Base-by-base conservation (phyloP, 192 early-diverging fungal species). In the Entophlyctis luteolus region DNA sequence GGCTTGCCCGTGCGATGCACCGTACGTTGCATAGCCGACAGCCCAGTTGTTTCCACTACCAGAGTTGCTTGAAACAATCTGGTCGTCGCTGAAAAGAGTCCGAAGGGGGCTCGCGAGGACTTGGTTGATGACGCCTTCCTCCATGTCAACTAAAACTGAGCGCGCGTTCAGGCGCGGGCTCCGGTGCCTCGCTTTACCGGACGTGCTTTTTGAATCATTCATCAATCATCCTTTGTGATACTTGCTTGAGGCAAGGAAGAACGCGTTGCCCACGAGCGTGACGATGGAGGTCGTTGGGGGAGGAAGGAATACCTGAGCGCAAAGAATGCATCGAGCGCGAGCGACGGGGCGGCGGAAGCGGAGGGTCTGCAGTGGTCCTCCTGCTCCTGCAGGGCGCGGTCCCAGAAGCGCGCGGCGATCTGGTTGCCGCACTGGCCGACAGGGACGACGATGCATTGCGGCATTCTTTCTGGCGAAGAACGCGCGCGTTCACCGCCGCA, bases 31-130 rank as follows among this genome's bases (percentile, higher is more conserved):
- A 70, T 86, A 77, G 1, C 85, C 85, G n/a, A 80, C 74, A 8
- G 79, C 76, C 83, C 84, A 86, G 55, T 86, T 86, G 74, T 86
- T 86, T 16, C 84, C 84, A 47, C 74, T 77, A 4, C 83, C 85
- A 23, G 77, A 78, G 37, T 78, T 67, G 45, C 71, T 67, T 4
- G 49, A 59, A 10, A 86, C 50, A 3, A 68, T 52, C 59, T 86
- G 85, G 52, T 71, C n/a, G 0, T 27, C 22, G 28, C 71, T 75
- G 68, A 86, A 86, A 2, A 86, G 71, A 28, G 78, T 68, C 28
- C 68, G 37, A 25, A 80, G 31, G 1, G 74, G 68, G 28, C 55
- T 67, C 14, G 36, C 28, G 6, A 39, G n/a, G 25, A 86, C 80
- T 34, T 75, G 68, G 46, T 55, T 58, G 8, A 86, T 55, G 31